phyloP scores from a whole-genome alignment of 805 yeast genomes.

The Torulaspora microellipsoides region DNA sequence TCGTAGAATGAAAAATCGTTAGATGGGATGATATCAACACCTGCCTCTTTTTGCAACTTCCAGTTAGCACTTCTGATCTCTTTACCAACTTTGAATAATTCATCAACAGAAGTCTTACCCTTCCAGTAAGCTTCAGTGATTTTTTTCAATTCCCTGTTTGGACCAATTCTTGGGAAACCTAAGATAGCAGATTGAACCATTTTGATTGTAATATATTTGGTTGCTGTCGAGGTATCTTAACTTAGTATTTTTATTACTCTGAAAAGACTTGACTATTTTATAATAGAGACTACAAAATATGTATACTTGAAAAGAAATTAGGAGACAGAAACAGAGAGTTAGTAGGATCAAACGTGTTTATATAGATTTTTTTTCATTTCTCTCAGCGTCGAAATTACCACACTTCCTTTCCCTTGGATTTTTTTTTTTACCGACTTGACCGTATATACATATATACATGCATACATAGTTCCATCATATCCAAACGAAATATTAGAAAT shows the following conservation, averaged over 20 bases:
- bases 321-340: too few relatives aligned
- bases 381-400: too few relatives aligned
- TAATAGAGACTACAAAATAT: too few relatives aligned
- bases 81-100: slow-evolving; percentile 87
- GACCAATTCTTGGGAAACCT: slow-evolving; percentile 99
- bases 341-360: neutral
- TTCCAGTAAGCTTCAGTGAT: slow-evolving; percentile 99
- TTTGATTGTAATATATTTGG: slow-evolving; percentile 17
- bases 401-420: too few relatives aligned
- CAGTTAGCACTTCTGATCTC: slow-evolving; percentile 94
- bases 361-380: slow-evolving; percentile 1
- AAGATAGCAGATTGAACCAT: slow-evolving; percentile 97
- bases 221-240: neutral
- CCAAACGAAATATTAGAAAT: too few relatives aligned
- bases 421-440: too few relatives aligned
- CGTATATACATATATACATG: too few relatives aligned
- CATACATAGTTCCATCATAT: too few relatives aligned
- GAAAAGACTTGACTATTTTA: too few relatives aligned
- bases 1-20: slow-evolving; percentile 98
- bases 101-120: slow-evolving; percentile 85
- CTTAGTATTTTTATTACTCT: too few relatives aligned
- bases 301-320: too few relatives aligned
- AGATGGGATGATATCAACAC: slow-evolving; percentile 95
- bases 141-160: slow-evolving; percentile 98
- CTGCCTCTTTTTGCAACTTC: slow-evolving; percentile 95